Conservation (phyloP, 345 rosid genomes). For the Gossypium bickii region DNA sequence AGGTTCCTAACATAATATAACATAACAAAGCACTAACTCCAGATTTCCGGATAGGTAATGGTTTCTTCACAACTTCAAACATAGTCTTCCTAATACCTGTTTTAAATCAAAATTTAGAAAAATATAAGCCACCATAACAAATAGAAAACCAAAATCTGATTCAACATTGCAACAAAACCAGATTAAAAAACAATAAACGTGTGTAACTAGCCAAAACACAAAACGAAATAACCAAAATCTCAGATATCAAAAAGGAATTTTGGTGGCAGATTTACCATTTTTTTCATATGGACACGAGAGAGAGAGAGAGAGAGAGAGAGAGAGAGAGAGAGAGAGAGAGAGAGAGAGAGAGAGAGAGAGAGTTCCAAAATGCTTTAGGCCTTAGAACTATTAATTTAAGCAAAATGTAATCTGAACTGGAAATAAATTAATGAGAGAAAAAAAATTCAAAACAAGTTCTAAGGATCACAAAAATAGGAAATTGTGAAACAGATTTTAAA, state of each 20-base stretch:
- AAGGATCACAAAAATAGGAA: not conserved
- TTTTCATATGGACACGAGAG: not conserved
- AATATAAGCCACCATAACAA: not conserved
- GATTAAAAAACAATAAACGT: not conserved
- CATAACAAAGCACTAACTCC: slow-evolving; percentile 63
- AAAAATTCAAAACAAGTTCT: not conserved
- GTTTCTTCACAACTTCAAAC: slow-evolving; percentile 58
- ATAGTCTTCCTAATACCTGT: slow-evolving; percentile 64
- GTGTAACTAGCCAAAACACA: not conserved
- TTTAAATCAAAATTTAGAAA: slow-evolving; percentile 19
- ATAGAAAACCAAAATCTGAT: slow-evolving; percentile 8
- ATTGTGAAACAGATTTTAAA: not conserved
- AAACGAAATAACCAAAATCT: not conserved
- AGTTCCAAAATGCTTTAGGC: not conserved
- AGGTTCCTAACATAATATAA: slow-evolving; percentile 62
- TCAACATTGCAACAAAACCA: not conserved
- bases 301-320: no score
- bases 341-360: not conserved
- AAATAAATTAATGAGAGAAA: not conserved
- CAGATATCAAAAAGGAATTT: not conserved
- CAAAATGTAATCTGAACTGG: not conserved
- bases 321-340: no score
- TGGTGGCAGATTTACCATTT: not conserved
- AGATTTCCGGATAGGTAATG: slow-evolving; percentile 36
- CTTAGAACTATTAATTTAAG: not conserved